Conservation (phyloP, 2,329 filamentous ascomycete genomes). For the Hypoxylon sp. region DNA sequence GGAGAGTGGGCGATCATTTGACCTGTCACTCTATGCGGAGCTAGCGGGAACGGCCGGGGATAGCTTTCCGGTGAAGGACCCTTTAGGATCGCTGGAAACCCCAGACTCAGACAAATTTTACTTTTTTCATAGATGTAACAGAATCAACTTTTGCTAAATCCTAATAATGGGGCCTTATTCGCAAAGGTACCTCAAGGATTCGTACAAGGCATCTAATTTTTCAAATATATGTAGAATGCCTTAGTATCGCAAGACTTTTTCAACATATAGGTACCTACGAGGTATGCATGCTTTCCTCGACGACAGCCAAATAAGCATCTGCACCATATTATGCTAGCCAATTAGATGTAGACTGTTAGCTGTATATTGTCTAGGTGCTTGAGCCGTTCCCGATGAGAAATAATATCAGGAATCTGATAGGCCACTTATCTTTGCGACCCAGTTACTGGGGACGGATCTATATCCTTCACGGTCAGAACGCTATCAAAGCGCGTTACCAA, state of each 20-base stretch:
- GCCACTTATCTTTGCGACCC: background rate
- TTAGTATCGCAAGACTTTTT: no score
- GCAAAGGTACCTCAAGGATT: background rate
- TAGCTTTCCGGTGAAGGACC: conserved; percentile 5
- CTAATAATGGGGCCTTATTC: background rate
- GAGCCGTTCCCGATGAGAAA: background rate
- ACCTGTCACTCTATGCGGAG: conserved; percentile 9
- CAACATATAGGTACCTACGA: background rate
- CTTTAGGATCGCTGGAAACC: conserved; percentile 5
- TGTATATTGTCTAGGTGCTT: background rate
- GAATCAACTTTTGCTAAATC: background rate
- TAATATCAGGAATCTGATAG: background rate
- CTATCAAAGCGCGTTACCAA: conserved; percentile 5
- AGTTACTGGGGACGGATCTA: background rate
- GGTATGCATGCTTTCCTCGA: background rate
- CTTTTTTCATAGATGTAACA: background rate
- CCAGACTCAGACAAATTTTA: conserved; percentile 6
- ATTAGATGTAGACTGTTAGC: background rate
- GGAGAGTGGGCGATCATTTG: conserved; percentile 3
- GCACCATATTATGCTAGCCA: background rate
- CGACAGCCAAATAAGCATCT: background rate
- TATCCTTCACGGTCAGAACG: background rate
- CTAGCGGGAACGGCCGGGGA: conserved; percentile 6
- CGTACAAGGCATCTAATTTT: background rate
- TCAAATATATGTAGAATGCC: no score